A percentile compares a stretch with the other conserved stretches of the same genome.
Evolutionary conservation across 2,329 filamentous ascomycete genomes (phyloP).

Genomic region (Mollisia scopiformis): DNA sequence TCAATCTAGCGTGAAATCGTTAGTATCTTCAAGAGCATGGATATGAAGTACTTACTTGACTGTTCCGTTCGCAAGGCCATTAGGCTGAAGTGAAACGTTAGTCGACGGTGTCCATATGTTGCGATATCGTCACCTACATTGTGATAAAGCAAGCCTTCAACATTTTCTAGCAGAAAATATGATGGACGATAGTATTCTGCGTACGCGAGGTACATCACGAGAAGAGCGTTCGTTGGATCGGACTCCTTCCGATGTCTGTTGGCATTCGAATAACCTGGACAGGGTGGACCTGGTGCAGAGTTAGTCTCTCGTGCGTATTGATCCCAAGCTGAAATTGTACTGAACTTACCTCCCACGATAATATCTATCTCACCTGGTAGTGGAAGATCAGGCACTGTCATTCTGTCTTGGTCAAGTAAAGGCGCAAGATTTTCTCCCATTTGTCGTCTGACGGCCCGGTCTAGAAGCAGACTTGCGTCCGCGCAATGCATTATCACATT

Average conservation of each 20-base stretch:
- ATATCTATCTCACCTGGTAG: slow-evolving; percentile 18
- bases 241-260: slow-evolving; percentile 17
- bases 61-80: background rate
- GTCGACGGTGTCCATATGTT: too few species aligned
- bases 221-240: slow-evolving; percentile 26
- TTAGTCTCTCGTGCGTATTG: background rate
- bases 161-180: slow-evolving; percentile 33
- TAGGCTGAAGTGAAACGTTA: too few species aligned
- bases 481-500: background rate
- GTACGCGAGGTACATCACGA: slow-evolving; percentile 24
- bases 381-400: slow-evolving; percentile 13
- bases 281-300: slow-evolving; percentile 21
- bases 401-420: background rate
- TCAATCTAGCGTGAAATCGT: slow-evolving; percentile 18
- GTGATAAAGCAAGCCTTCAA: slow-evolving; percentile 15
- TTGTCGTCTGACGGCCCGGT: background rate
- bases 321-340: background rate
- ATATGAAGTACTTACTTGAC: background rate
- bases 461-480: slow-evolving; percentile 9
- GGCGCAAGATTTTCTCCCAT: background rate
- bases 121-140: slow-evolving; percentile 2
- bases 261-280: slow-evolving; percentile 17
- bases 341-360: slow-evolving; percentile 14
- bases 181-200: slow-evolving; percentile 29
- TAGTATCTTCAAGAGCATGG: too few species aligned